Conservation (phyloP, 352 stramenopile species). For the Phytophthora kernoviae region DNA sequence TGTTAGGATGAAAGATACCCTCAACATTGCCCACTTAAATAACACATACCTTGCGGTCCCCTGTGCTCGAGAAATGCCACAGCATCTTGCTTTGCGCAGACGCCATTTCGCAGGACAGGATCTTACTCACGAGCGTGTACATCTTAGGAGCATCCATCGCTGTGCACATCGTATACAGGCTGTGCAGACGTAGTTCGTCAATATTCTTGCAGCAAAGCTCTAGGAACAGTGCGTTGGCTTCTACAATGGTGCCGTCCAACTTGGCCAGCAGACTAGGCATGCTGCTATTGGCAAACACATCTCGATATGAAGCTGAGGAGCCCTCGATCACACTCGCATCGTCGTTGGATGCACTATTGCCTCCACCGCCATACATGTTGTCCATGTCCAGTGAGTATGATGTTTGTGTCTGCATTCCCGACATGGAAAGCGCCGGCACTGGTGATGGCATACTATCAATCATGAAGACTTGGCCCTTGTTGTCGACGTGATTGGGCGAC, state of each 20-base stretch:
- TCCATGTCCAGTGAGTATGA: slow-evolving; percentile 74
- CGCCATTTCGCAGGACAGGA: slow-evolving; percentile 74
- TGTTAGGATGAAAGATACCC: not conserved
- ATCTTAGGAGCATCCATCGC: slow-evolving; percentile 79
- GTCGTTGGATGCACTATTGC: slow-evolving; percentile 21
- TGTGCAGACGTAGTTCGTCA: slow-evolving; percentile 77
- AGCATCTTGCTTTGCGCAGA: slow-evolving; percentile 87
- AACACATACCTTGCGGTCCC: slow-evolving; percentile 66
- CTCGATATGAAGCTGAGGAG: slow-evolving; percentile 68
- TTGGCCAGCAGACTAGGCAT: slow-evolving; percentile 81
- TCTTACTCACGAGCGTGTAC: slow-evolving; percentile 80
- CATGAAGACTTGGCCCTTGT: slow-evolving; percentile 65
- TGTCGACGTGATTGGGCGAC: slow-evolving; percentile 34
- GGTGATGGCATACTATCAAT: slow-evolving; percentile 81
- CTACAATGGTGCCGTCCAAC: slow-evolving; percentile 79
- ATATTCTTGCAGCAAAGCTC: slow-evolving; percentile 84
- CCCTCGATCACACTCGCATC: slow-evolving; percentile 58
- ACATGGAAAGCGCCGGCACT: slow-evolving; percentile 69
- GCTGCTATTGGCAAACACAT: slow-evolving; percentile 80
- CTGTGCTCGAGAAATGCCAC: slow-evolving; percentile 76
- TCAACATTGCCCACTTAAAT: not conserved
- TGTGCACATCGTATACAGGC: slow-evolving; percentile 82
- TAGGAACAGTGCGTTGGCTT: slow-evolving; percentile 77
- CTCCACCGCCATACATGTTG: slow-evolving; percentile 31
- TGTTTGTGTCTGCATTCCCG: slow-evolving; percentile 51